phyloP scores from a whole-genome alignment of 2,329 filamentous ascomycete genomes.

The Fusarium duplospermum region DNA sequence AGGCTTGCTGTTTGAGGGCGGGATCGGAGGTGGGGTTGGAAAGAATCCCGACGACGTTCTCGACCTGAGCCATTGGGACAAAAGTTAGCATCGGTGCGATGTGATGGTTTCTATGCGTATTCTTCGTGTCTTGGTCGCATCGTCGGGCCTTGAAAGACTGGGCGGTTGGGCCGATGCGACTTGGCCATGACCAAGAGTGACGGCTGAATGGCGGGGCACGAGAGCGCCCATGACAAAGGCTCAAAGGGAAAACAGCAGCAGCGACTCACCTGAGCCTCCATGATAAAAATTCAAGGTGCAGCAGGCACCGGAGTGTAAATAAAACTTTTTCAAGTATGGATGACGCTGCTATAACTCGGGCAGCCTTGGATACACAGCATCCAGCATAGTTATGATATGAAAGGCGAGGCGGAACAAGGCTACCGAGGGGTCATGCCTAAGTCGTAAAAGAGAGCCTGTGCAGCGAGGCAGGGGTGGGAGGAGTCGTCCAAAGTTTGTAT shows the following conservation, averaged over 20 bases:
- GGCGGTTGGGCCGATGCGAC: conserved; percentile 39
- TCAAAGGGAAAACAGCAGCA: conserved; percentile 20
- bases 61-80: conserved; percentile 69
- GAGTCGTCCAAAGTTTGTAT: conserved; percentile 19
- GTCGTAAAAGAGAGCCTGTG: conserved; percentile 33
- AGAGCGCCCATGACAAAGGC: conserved; percentile 39
- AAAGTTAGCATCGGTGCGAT: conserved; percentile 20
- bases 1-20: conserved; percentile 82
- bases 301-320: conserved; percentile 3
- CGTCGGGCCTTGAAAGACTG: conserved; percentile 19
- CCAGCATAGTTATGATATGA: conserved; percentile 55
- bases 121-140: conserved; percentile 24
- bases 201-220: conserved; percentile 46
- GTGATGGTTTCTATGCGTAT: conserved; percentile 1
- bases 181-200: conserved; percentile 34
- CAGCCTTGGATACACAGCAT: conserved; percentile 56
- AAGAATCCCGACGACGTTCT: conserved; percentile 95
- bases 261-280: conserved; percentile 61
- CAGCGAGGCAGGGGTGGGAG: conserved; percentile 19
- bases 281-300: conserved; percentile 48
- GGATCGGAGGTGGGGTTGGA: conserved; percentile 84
- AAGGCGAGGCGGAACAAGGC: conserved; percentile 51
- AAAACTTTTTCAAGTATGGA: conserved; percentile 28
- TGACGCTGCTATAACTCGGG: conserved; percentile 58
- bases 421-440: conserved; percentile 57